Evolutionary conservation across 495 filamentous ascomycete species (phyloP).

Genomic region (Podospora conica): DNA sequence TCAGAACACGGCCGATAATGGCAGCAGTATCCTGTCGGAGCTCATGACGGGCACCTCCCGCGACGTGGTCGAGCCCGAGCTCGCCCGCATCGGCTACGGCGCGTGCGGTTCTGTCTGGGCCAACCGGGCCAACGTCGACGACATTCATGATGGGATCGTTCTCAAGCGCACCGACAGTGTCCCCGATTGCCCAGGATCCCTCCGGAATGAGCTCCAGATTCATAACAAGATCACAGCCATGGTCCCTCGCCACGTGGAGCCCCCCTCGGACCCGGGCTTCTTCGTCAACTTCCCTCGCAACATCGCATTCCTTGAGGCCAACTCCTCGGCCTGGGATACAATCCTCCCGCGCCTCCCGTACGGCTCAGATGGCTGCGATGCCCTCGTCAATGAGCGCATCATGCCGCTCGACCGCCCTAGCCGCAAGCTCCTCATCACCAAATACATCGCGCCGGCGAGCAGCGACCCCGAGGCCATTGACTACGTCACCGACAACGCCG

Average conservation of each 20-base stretch:
- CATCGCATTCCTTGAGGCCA: not conserved
- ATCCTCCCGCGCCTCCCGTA: slow-evolving; percentile 12
- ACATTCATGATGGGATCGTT: not conserved
- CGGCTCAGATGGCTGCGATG: slow-evolving; percentile 28
- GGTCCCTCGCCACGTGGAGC: not conserved
- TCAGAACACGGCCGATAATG: not conserved
- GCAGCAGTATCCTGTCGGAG: not conserved
- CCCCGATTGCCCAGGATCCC: not conserved
- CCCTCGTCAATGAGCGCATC: slow-evolving; percentile 36
- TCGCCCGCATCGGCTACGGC: slow-evolving; percentile 8
- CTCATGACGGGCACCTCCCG: not conserved
- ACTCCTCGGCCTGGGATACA: not conserved
- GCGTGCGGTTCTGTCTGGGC: slow-evolving; percentile 14
- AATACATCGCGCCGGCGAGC: slow-evolving; percentile 30
- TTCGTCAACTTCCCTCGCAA: slow-evolving; percentile 5
- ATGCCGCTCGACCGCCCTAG: slow-evolving; percentile 26
- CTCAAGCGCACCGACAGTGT: slow-evolving; percentile 12
- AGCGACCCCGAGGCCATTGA: slow-evolving; percentile 17
- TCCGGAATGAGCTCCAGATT: slow-evolving; percentile 4
- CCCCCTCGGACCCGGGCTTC: not conserved
- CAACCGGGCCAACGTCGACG: not conserved
- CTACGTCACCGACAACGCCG: slow-evolving; percentile 8
- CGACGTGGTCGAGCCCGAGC: not conserved
- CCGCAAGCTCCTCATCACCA: slow-evolving; percentile 19
- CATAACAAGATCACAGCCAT: slow-evolving; percentile 5